Evolutionary conservation across 2,329 filamentous ascomycete genomes (phyloP), one percentile per base, ranked within the genome.

Genomic region (Talaromyces sp.): DNA sequence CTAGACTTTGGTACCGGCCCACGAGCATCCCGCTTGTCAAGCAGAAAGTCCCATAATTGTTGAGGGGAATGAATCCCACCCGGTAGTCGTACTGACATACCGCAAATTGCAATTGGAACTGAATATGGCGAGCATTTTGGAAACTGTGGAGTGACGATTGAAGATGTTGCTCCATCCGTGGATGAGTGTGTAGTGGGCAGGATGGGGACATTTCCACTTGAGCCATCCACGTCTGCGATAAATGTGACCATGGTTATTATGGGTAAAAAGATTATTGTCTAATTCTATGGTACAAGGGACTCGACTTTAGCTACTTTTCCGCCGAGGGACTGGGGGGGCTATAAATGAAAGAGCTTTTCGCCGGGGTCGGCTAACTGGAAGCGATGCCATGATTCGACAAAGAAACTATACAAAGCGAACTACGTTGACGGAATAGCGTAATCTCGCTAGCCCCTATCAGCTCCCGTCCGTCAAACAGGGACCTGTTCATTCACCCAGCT

Each of bases 1-100:
- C 69, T 45, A 2, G 61, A 54, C 7, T 54, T 46, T 2, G 68
- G 65, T 13, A 69, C 49, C n/a, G 63, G 49, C 6, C 50, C 54
- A 22, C 52, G 49, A 1, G 59, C 57, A 45, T 62, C 62, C 16
- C 48, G 49, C 44, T 62, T 62, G 16, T 58, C 53, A 27, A 65
- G 36, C 10, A 66, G 49, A 19, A 66, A 50, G 9, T 63, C 51
- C 61, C 61, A 66, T 19, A 66, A 61, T 2, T 62, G 55, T 17
- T 60, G 48, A 0, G 42, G 49, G 4, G 50, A 49, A 11, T 47
- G 41, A 6, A 64, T 47, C 2, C 54, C 57, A 2, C 63, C 64
- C 6, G 64, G 63, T 3, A 66, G 57, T 32, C 63, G 41, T 52
- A 64, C 55, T 4, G 56, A 63, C 62, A 66, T 65, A 2, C 65